Base-by-base conservation (phyloP, 495 filamentous ascomycete genomes). In the Podospora tetraspora region DNA sequence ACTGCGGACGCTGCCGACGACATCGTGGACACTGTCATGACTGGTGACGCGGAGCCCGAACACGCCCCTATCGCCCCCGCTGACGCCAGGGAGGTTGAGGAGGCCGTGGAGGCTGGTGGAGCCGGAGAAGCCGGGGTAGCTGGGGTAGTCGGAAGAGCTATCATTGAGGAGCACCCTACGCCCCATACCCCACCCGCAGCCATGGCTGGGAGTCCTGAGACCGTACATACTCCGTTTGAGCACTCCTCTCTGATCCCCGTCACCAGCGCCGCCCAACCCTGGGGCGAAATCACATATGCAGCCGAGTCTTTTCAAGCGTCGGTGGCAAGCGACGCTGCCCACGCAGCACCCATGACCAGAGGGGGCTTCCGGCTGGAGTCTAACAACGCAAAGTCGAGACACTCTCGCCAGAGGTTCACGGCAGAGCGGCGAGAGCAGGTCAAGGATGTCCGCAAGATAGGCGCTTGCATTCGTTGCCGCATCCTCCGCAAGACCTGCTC, bases 401-500 rank as follows among this genome's bases (percentile, higher is more conserved):
- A 83, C 61, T 78, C 77, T 6, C 87, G 92, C 19, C 88, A 89
- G 0, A 82, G 88, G 34, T 96, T 95, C 73, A 84, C 86, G 57
- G 83, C 88, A 8, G 80, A 79, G 3, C 80, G 92, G 64, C 85
- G 92, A 61, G 88, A 88, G 72, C 90, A 96, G 75, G 91, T 96
- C 3, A 89, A 92, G 72, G 88, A 90, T 72, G 87, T 95, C 30
- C 85, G 92, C 27, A 92, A 92, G 72, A 84, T 87, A 27, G 92
- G 92, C 23, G 92, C 92, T 16, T 96, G 92, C 72, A 92, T 94
- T 64, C 87, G 92, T 59, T 96, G 92, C 78, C 86, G 91, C 3
- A 93, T 96, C 81, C 80, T 96, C 12, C 90, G 92, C 73, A 96
- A 96, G 78, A 90, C 90, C 1, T 96, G 92, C 73, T 94, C 91